phyloP scores from a whole-genome alignment of 2,329 filamentous ascomycete genomes.

The Alternaria infectoria region DNA sequence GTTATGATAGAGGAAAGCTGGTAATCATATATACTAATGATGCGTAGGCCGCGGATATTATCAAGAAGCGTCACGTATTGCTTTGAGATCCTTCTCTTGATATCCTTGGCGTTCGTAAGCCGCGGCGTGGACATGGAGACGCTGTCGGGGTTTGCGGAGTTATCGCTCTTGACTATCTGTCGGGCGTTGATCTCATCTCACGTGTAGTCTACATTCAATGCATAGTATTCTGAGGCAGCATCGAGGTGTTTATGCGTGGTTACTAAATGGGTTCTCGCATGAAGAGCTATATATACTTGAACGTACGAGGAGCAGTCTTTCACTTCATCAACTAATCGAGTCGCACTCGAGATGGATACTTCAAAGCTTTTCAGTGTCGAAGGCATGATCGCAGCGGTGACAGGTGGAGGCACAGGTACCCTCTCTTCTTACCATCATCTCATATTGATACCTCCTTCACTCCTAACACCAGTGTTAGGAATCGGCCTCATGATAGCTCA shows the following conservation, averaged over 20 bases:
- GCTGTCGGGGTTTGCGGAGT: constrained; percentile 39
- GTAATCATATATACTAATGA: neutral
- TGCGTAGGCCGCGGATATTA: neutral
- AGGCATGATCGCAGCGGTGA: neutral
- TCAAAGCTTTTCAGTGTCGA: neutral
- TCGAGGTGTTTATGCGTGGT: neutral
- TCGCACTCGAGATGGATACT: neutral
- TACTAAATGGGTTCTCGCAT: neutral
- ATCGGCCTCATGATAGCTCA: neutral
- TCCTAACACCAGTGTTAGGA: neutral
- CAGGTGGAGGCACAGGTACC: neutral
- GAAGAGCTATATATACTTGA: neutral
- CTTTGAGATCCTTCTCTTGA: neutral
- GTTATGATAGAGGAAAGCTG: neutral
- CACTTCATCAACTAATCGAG: neutral
- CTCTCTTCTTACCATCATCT: neutral
- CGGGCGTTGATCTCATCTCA: neutral
- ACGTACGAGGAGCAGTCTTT: no score
- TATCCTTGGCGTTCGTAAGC: neutral
- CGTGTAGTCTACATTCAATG: neutral
- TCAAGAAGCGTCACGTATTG: neutral
- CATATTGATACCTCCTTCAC: neutral
- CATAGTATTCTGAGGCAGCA: neutral
- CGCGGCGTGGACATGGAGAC: neutral
- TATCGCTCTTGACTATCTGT: neutral